Evolutionary conservation across 1,139 yeast species (phyloP), one percentile per base, ranked within the genome.

Genomic region (Debaryomycetaceae sp.): DNA sequence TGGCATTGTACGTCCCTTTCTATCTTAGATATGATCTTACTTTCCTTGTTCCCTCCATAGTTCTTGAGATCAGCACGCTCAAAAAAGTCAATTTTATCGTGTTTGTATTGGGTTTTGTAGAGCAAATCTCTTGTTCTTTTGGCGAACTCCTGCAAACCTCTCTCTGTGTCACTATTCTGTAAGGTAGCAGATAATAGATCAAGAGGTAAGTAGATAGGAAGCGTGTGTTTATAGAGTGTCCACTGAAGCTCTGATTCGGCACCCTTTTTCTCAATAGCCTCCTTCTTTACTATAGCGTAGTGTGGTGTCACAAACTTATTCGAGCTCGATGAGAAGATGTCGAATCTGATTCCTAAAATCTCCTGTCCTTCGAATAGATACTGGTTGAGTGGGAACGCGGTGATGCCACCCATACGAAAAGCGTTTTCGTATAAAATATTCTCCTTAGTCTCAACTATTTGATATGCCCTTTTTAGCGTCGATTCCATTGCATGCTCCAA

Each of bases 341-440:
- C 78, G 47, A 72, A 72, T 13, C 78, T 53, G 13, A 73, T 40
- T 0, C 78, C 78, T 39, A 72, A 44, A 11, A 63, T 49, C 31
- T 61, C 62, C 27, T 54, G 55, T 3, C 53, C 49, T 8, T 51
- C 57, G 39, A 64, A 59, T 35, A 65, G 45, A 30, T 51, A 49
- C 37, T 58, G 56, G 44, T 70, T 69, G 38, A 73, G 50, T 3
- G 76, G 75, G 49, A 73, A 73, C 0, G 74, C 72, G 0, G 78
- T 71, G 30, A 69, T 50, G 4, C 78, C 77, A 4, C 65, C 71
- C 46, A 71, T 57, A 37, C 78, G 47, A 47, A 58, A 61, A 14
- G 72, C 57, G 45, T 70, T 70, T 45, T 73, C 78, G 43, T 62
- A 63, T 20, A 72, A 49, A 13, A 70, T 66, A 50, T 65, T 64